Percentiles rank a stretch among this genome's conserved stretches.
phyloP scores from a whole-genome alignment of 2,329 filamentous ascomycete genomes.

The Diaporthe humulicola region DNA sequence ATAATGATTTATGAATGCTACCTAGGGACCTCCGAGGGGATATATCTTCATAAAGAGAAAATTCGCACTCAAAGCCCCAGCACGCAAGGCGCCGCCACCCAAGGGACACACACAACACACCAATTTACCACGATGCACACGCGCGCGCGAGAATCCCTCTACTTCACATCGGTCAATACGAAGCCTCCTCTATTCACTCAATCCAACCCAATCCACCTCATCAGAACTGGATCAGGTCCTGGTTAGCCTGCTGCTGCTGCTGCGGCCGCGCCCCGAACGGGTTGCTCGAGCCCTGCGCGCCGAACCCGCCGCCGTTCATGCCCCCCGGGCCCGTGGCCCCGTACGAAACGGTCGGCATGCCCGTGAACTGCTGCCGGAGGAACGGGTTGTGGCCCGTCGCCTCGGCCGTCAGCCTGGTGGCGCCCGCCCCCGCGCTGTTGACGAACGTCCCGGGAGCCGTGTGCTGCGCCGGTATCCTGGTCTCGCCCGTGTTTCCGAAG shows the following conservation, averaged over 20 bases:
- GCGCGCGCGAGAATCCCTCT: background rate
- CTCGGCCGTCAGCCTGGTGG: slow-evolving; percentile 75
- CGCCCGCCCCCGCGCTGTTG: slow-evolving; percentile 91
- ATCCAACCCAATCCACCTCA: slow-evolving; percentile 46
- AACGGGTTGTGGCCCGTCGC: slow-evolving; percentile 93
- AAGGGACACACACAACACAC: slow-evolving; percentile 26
- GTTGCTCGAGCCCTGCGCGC: slow-evolving; percentile 63
- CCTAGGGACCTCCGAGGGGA: slow-evolving; percentile 36
- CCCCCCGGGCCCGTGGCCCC: slow-evolving; percentile 69
- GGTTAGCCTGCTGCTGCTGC: slow-evolving; percentile 59
- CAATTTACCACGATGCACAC: slow-evolving; percentile 17
- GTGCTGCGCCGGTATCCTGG: slow-evolving; percentile 95
- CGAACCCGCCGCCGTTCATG: slow-evolving; percentile 60
- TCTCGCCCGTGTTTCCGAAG: slow-evolving; percentile 95
- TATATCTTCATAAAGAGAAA: slow-evolving; percentile 35
- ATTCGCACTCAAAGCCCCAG: slow-evolving; percentile 20
- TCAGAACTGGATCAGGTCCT: slow-evolving; percentile 74
- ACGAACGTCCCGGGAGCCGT: slow-evolving; percentile 96
- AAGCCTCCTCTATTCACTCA: background rate
- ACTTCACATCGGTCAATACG: slow-evolving; percentile 4
- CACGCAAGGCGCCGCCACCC: slow-evolving; percentile 36
- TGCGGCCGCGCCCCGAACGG: slow-evolving; percentile 70
- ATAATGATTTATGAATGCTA: slow-evolving; percentile 40
- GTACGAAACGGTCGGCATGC: slow-evolving; percentile 74
- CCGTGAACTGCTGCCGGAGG: slow-evolving; percentile 85